Conservation (phyloP, 805 yeast genomes). For the Metschnikowia henanensis region DNA sequence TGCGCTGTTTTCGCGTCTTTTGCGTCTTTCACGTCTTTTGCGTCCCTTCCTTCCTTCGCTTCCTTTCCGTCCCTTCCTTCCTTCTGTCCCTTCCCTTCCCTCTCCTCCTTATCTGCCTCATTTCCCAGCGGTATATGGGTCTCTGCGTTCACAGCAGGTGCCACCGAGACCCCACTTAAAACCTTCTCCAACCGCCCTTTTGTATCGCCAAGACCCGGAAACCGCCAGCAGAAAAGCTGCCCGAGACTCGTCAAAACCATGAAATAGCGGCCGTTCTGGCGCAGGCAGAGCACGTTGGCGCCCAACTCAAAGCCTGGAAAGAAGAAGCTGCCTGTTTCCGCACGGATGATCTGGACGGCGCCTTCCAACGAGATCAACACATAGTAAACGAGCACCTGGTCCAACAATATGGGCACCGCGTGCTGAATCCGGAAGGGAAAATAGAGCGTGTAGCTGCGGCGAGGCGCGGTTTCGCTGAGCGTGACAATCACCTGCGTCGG, state of each 20-base stretch:
- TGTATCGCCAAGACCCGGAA: conserved; percentile 21
- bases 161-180: conserved; percentile 47
- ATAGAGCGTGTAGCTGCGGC: conserved; percentile 36
- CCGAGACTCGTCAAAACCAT: conserved; percentile 53
- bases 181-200: conserved; percentile 27
- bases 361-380: conserved; percentile 62
- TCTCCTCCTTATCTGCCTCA: not conserved
- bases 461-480: conserved; percentile 33
- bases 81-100: not conserved
- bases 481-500: conserved; percentile 48
- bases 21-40: not conserved
- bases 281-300: conserved; percentile 39
- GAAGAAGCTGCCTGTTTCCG: conserved; percentile 44
- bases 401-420: conserved; percentile 38
- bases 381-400: conserved; percentile 41
- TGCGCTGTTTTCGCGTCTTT: no score
- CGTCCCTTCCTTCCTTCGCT: conserved; percentile 2
- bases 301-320: conserved; percentile 56
- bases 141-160: conserved; percentile 48
- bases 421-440: conserved; percentile 51
- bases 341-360: conserved; percentile 44
- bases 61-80: not conserved
- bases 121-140: conserved; percentile 15
- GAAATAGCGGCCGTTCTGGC: conserved; percentile 32
- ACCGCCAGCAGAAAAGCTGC: conserved; percentile 50